phyloP scores from a whole-genome alignment of 1,284 basidiomycete species.

The Ustilago crameri region DNA sequence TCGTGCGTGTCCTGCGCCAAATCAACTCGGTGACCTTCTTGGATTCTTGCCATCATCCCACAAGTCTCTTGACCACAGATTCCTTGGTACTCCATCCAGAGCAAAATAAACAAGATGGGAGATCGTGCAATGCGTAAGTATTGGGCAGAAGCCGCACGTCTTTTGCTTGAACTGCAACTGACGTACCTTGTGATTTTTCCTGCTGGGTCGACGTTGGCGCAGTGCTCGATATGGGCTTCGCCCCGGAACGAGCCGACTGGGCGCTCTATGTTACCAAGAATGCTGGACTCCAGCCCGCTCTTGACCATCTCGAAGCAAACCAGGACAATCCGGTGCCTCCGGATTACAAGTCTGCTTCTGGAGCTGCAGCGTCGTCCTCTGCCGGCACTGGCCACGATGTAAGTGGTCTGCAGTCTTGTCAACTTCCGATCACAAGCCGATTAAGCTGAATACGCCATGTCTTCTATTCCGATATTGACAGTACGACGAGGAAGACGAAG shows the following conservation, averaged over 20 bases:
- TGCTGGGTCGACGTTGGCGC: background rate
- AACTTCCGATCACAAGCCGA: no score
- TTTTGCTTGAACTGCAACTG: background rate
- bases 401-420: constrained; percentile 3
- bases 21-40: constrained; percentile 4
- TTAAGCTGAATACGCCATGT: background rate
- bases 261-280: constrained; percentile 59
- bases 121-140: constrained; percentile 42
- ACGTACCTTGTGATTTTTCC: background rate
- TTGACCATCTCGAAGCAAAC: constrained; percentile 66
- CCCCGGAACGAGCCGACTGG: constrained; percentile 63
- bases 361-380: constrained; percentile 14
- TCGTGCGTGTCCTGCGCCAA: constrained; percentile 19
- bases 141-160: background rate
- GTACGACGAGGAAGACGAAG: constrained; percentile 61
- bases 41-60: constrained; percentile 3
- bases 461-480: constrained; percentile 1
- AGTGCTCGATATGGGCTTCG: constrained; percentile 67
- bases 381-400: constrained; percentile 34
- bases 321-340: constrained; percentile 57
- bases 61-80: background rate
- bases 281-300: constrained; percentile 58
- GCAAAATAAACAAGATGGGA: constrained; percentile 23
- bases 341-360: constrained; percentile 41
- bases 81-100: background rate